These are phyloP conservation scores for Drechslerella stenobrocha DNA, from an alignment of 2,329 filamentous ascomycete genomes.

Conservation along the genomic window DNA sequence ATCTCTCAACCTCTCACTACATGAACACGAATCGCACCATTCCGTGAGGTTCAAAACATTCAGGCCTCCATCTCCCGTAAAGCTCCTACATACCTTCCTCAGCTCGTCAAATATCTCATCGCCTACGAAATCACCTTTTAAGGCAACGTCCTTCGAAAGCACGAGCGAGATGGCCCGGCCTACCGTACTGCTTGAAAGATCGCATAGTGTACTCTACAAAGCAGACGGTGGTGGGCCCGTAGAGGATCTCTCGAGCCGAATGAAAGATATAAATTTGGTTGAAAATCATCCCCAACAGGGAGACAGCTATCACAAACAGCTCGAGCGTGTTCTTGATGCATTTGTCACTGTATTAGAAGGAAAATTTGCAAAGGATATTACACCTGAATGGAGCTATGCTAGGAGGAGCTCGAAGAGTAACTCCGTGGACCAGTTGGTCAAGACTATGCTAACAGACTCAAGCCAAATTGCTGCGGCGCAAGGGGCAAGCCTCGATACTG, in stretches of 20 bases:
- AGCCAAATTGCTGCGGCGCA: slow-evolving; percentile 52
- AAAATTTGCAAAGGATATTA: slow-evolving; percentile 49
- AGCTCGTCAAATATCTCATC: slow-evolving; percentile 23
- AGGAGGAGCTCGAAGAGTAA: slow-evolving; percentile 49
- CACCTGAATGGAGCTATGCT: slow-evolving; percentile 33
- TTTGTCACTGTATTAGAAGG: slow-evolving; percentile 50
- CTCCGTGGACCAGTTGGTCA: slow-evolving; percentile 49
- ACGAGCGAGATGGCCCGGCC: slow-evolving; percentile 40
- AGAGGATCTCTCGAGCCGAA: slow-evolving; percentile 34
- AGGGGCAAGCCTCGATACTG: slow-evolving; percentile 64
- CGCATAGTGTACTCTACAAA: slow-evolving; percentile 45
- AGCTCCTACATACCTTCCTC: slow-evolving; percentile 40
- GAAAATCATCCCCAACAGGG: slow-evolving; percentile 37
- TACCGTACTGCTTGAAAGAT: slow-evolving; percentile 42
- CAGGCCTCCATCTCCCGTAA: slow-evolving; percentile 41
- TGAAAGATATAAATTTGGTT: slow-evolving; percentile 47
- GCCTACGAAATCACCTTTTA: slow-evolving; percentile 34
- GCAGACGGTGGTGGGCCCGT: slow-evolving; percentile 27
- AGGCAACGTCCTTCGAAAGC: slow-evolving; percentile 46
- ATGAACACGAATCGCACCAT: slow-evolving; percentile 27
- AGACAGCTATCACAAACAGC: slow-evolving; percentile 51
- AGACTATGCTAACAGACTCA: slow-evolving; percentile 49
- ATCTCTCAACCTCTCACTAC: slow-evolving; percentile 29
- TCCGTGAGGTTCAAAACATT: slow-evolving; percentile 43
- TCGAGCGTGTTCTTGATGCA: slow-evolving; percentile 52